Evolutionary conservation across 441 rosid species (phyloP).

Genomic region (Biscutella laevigata): DNA sequence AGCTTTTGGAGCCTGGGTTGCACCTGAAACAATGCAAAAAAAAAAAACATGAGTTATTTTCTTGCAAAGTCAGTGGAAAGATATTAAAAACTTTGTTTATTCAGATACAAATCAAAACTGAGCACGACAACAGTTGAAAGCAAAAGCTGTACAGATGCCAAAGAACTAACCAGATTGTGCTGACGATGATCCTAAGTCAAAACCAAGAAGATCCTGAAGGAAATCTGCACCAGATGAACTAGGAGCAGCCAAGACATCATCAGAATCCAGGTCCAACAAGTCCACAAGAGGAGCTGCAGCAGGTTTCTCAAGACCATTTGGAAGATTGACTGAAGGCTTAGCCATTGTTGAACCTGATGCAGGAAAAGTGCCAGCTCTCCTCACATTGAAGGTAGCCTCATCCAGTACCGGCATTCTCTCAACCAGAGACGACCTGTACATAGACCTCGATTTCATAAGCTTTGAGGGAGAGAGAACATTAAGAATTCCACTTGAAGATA

Average conservation of each 20-base stretch:
- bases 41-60: neutral
- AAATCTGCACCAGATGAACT: constrained; percentile 78
- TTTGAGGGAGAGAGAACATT: constrained; percentile 1
- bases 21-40: constrained; percentile 31
- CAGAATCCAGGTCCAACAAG: constrained; percentile 80
- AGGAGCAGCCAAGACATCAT: constrained; percentile 66
- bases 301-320: constrained; percentile 76
- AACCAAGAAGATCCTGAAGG: constrained; percentile 86
- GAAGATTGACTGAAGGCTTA: constrained; percentile 57
- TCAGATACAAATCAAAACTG: constrained; percentile 1
- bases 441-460: constrained; percentile 23
- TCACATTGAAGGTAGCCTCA: constrained; percentile 85
- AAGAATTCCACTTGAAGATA: constrained; percentile 1
- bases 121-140: neutral
- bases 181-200: constrained; percentile 51
- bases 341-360: constrained; percentile 51
- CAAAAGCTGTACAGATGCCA: neutral
- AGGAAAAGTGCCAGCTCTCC: constrained; percentile 74
- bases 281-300: constrained; percentile 77
- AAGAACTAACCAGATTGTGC: constrained; percentile 56
- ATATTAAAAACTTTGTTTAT: neutral
- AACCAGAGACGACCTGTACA: constrained; percentile 71
- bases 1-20: constrained; percentile 55
- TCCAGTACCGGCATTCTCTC: constrained; percentile 99
- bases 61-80: neutral